These are phyloP conservation scores for Adansonia rubrostipa DNA, from an alignment of 441 rosid species.

Conservation along the genomic window DNA sequence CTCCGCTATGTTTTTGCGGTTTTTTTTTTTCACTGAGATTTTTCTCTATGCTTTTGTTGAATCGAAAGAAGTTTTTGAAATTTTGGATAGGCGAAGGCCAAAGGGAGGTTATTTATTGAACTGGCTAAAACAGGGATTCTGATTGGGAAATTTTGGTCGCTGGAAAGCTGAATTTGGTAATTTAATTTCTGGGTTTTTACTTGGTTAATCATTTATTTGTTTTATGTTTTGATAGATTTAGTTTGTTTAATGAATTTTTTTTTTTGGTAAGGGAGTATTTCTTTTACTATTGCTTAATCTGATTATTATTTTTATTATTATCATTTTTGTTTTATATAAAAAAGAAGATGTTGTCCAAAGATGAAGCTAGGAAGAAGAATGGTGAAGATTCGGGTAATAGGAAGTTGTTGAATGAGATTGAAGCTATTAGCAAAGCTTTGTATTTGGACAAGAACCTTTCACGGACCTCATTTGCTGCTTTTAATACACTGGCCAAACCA, in stretches of 20 bases:
- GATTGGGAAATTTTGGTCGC: background rate
- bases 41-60: background rate
- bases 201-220: background rate
- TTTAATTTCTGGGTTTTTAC: slow-evolving; percentile 11
- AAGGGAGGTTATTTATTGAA: slow-evolving; percentile 19
- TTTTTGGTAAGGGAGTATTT: background rate
- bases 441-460: slow-evolving; percentile 55
- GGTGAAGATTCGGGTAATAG: slow-evolving; percentile 55
- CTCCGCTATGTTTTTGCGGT: background rate
- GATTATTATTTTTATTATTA: background rate
- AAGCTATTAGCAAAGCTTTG: slow-evolving; percentile 81
- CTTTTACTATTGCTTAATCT: background rate
- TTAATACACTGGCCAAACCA: slow-evolving; percentile 46
- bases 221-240: background rate
- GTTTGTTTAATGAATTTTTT: background rate
- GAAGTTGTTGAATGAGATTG: slow-evolving; percentile 71
- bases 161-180: slow-evolving; percentile 17
- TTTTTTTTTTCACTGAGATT: background rate
- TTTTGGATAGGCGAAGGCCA: slow-evolving; percentile 11
- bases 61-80: background rate
- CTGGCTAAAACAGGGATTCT: background rate
- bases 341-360: slow-evolving; percentile 58
- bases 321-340: background rate
- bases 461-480: slow-evolving; percentile 40
- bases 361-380: slow-evolving; percentile 52